Base-by-base conservation (phyloP, 2,329 filamentous ascomycete species). In the Emmonsiellopsis sp. region DNA sequence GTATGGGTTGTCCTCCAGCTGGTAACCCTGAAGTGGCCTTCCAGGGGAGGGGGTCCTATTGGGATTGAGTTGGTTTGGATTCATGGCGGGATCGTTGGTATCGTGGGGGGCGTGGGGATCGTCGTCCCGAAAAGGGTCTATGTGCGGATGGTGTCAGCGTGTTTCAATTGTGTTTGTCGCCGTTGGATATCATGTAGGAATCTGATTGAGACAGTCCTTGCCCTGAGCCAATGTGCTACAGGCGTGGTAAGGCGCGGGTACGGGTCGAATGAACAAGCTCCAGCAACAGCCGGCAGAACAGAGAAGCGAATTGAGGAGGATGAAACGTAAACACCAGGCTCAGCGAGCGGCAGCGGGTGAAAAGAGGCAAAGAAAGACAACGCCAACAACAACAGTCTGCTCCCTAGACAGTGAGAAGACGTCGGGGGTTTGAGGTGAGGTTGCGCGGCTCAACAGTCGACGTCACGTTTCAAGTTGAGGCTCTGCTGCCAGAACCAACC, bases 1-100 rank as follows among this genome's bases (percentile, higher is more conserved):
- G 66, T 88, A 91, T 7, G 84, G 83, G 59, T 84, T 81, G 68
- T 95, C 87, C 44, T 93, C 85, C 46, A 94, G 79, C 66, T 94
- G 87, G 68, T 95, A 95, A 59, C 84, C 82, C 61, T 85, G 81
- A 55, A 86, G 73, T 32, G 86, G 87, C 60, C 88, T 85, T 48
- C 83, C 85, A 36, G 88, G 88, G 46, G 88, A 93, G 51, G 88
- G 87, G 53, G 87, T 82, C 60, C 85, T 82, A 58, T 67, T 75
- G 66, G 65, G 61, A 13, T 64, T 68, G 37, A 49, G 51, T 68
- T 79, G 77, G 60, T 76, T 78, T 53, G 78, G 77, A 61, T 81
- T 74, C 77, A 83, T 72, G 32, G 61, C 62, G 43, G 71, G 68
- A 47, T 69, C 66, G 52, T 63, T 68, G 57, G 64, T 62, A 49